These are phyloP conservation scores for Gossypium arboreum DNA, from an alignment of 345 rosid genomes.

Conservation along the genomic window DNA sequence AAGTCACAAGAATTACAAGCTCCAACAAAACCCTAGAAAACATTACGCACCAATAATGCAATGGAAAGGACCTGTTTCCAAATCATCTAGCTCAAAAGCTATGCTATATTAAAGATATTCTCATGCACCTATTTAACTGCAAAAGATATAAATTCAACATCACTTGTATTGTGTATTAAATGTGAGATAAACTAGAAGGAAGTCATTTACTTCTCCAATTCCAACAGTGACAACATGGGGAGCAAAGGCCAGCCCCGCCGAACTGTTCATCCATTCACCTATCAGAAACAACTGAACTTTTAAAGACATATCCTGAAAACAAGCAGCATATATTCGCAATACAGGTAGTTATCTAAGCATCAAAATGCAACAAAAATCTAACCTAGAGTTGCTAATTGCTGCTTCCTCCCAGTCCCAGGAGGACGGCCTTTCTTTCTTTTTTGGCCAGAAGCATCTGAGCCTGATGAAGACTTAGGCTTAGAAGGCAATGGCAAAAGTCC, in stretches of 20 bases:
- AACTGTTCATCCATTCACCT: conserved; percentile 99
- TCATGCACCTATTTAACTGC: background rate
- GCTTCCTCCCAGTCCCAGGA: conserved; percentile 98
- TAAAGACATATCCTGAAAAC: background rate
- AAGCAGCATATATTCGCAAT: background rate
- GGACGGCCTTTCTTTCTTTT: conserved; percentile 80
- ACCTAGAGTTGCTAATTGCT: conserved; percentile 84
- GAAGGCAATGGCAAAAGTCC: conserved; percentile 69
- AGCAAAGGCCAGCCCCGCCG: conserved; percentile 93
- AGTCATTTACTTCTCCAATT: conserved; percentile 70
- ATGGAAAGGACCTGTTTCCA: background rate
- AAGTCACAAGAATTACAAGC: background rate
- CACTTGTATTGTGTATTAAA: background rate
- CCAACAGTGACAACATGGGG: conserved; percentile 81
- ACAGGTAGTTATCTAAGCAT: background rate
- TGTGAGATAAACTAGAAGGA: conserved; percentile 6
- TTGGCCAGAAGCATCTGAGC: conserved; percentile 49
- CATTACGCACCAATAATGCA: background rate
- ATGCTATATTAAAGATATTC: background rate
- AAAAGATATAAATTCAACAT: conserved; percentile 6
- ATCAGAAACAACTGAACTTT: conserved; percentile 18
- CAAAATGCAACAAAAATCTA: conserved; percentile 25
- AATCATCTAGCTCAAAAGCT: background rate
- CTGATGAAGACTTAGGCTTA: conserved; percentile 52
- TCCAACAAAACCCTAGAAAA: conserved; percentile 8